Conservation (phyloP, 1,139 yeast species). For the Yamadazyma friedrichii region DNA sequence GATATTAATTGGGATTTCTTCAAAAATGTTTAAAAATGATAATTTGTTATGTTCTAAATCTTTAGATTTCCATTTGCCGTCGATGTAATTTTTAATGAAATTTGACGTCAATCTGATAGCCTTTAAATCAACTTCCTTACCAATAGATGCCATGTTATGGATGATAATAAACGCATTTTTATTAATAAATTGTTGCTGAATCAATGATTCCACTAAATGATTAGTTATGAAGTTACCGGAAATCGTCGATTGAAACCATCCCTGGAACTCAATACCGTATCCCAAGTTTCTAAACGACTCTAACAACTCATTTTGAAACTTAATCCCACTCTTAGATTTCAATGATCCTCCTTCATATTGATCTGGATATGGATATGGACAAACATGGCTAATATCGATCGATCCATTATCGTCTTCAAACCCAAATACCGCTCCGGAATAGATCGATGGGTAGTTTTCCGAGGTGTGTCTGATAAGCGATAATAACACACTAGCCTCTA, state of each 20-base stretch:
- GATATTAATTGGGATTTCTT: conserved; percentile 66
- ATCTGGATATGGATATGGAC: conserved; percentile 60
- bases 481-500: conserved; percentile 63
- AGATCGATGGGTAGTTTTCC: conserved; percentile 63
- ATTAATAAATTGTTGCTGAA: conserved; percentile 61
- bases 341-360: conserved; percentile 56
- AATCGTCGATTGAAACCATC: conserved; percentile 76
- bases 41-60: conserved; percentile 60
- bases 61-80: conserved; percentile 65
- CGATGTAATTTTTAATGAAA: conserved; percentile 57
- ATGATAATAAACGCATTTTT: conserved; percentile 67
- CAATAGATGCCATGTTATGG: conserved; percentile 70
- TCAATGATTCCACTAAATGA: conserved; percentile 64
- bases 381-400: conserved; percentile 58
- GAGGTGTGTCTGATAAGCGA: conserved; percentile 74
- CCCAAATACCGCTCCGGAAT: conserved; percentile 78
- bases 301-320: conserved; percentile 70
- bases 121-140: conserved; percentile 62
- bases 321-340: conserved; percentile 58
- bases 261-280: conserved; percentile 71
- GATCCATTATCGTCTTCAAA: conserved; percentile 59
- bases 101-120: conserved; percentile 68
- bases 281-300: conserved; percentile 59
- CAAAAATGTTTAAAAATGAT: conserved; percentile 67
- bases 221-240: conserved; percentile 71